phyloP scores from a whole-genome alignment of 805 yeast species.

The Candida golubevii region DNA sequence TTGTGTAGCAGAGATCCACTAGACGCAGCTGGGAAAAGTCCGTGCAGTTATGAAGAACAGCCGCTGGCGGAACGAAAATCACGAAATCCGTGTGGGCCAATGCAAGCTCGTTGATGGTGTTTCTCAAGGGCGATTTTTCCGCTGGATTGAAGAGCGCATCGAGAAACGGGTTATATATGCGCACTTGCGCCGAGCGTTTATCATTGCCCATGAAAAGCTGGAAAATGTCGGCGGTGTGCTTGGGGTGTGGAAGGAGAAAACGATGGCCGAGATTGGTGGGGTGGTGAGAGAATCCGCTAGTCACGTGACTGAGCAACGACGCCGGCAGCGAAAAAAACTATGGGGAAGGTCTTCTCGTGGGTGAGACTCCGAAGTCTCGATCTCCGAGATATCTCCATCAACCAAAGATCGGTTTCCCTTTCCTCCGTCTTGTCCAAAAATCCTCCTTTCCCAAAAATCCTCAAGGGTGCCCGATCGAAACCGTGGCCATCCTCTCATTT shows the following conservation, averaged over 20 bases:
- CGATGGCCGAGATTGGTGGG: too few species aligned
- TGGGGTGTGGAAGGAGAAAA: too few species aligned
- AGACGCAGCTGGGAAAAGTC: slow-evolving; percentile 31
- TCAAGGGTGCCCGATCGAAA: not conserved
- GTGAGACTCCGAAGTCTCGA: too few species aligned
- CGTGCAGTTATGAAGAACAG: slow-evolving; percentile 33
- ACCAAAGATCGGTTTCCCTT: too few species aligned
- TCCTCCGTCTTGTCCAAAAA: too few species aligned
- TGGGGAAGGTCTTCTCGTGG: too few species aligned
- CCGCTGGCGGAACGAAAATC: slow-evolving; percentile 61
- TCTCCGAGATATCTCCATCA: too few species aligned
- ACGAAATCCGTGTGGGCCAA: slow-evolving; percentile 48
- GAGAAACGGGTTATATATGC: slow-evolving; percentile 55
- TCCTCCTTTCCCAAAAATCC: not conserved
- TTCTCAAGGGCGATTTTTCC: slow-evolving; percentile 41
- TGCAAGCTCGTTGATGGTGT: slow-evolving; percentile 41
- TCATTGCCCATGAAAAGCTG: slow-evolving; percentile 5
- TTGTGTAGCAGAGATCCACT: slow-evolving; percentile 48
- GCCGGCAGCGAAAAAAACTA: too few species aligned
- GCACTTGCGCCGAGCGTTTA: not conserved
- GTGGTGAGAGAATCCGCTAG: too few species aligned
- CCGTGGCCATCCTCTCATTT: not conserved
- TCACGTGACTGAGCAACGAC: too few species aligned
- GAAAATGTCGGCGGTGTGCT: too few species aligned
- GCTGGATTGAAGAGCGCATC: slow-evolving; percentile 60